phyloP scores from a whole-genome alignment of 768 basidiomycete species.

The Kwoniella newhampshirensis region DNA sequence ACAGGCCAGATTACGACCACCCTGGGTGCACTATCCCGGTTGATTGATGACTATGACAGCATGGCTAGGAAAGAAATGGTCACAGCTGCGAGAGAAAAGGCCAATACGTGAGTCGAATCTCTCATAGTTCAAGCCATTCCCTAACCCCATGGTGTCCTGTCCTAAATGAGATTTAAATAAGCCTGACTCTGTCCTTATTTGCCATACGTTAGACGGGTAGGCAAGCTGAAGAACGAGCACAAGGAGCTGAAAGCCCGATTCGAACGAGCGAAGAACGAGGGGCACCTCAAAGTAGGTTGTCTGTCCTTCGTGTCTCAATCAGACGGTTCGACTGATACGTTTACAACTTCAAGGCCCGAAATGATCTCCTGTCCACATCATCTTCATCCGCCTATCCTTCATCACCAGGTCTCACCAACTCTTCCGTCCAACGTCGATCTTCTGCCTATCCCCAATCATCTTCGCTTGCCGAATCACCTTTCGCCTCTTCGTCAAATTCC shows the following conservation, averaged over 20 bases:
- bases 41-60: conserved; percentile 94
- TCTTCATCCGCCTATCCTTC: conserved; percentile 38
- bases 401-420: conserved; percentile 23
- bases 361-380: conserved; percentile 33
- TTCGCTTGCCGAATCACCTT: conserved; percentile 75
- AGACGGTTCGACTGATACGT: too few species aligned
- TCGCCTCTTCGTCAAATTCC: conserved; percentile 57
- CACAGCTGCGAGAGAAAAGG: conserved; percentile 94
- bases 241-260: conserved; percentile 77
- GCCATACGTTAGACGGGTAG: conserved; percentile 67
- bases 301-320: background rate
- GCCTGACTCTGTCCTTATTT: background rate
- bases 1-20: conserved; percentile 97
- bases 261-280: conserved; percentile 65
- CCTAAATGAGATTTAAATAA: background rate
- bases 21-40: conserved; percentile 86
- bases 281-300: conserved; percentile 33
- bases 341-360: conserved; percentile 31
- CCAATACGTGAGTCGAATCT: conserved; percentile 66
- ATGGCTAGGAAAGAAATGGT: conserved; percentile 97
- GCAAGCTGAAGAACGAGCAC: conserved; percentile 87
- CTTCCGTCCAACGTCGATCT: conserved; percentile 37
- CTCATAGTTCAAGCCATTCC: background rate
- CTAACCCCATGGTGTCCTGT: background rate
- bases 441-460: conserved; percentile 34